phyloP scores from a whole-genome alignment of 192 early-diverging fungal genomes.

The Polychytrium aggregatum region DNA sequence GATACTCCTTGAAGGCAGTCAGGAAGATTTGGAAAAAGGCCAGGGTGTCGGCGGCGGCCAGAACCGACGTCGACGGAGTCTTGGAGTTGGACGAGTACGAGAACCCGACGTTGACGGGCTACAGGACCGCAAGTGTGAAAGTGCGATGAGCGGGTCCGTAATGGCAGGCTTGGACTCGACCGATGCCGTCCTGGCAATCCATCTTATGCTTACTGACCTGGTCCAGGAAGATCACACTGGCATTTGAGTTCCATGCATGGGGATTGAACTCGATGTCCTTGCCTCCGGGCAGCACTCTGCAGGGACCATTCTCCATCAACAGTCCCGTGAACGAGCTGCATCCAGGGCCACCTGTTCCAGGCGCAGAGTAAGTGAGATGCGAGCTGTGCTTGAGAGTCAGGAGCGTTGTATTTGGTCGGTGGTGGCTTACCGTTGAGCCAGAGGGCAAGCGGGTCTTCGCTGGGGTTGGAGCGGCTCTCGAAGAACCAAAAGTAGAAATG shows the following conservation, averaged over 20 bases:
- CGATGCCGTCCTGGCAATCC: no score
- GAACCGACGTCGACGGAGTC: conserved; percentile 55
- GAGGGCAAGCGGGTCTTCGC: conserved; percentile 64
- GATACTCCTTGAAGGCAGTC: conserved; percentile 72
- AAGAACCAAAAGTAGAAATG: conserved; percentile 98
- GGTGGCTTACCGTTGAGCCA: conserved; percentile 51
- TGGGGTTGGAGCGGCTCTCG: conserved; percentile 66
- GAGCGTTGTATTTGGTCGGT: neutral
- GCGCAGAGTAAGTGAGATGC: no score
- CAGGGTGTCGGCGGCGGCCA: conserved; percentile 79
- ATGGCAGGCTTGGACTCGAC: no score
- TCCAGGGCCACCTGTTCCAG: conserved; percentile 46
- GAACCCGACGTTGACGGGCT: conserved; percentile 84
- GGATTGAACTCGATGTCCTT: conserved; percentile 51
- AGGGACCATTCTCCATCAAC: conserved; percentile 75
- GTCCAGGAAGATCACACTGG: conserved; percentile 49
- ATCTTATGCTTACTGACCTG: no score
- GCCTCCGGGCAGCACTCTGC: conserved; percentile 67
- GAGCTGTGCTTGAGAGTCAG: no score
- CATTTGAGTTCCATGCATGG: conserved; percentile 83
- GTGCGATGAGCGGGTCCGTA: no score
- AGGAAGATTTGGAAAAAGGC: conserved; percentile 90
- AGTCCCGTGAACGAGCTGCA: conserved; percentile 64
- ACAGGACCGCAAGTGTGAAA: neutral
- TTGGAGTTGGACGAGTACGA: conserved; percentile 49